Percentiles rank a stretch among this genome's conserved stretches.
phyloP scores from a whole-genome alignment of 2,329 filamentous ascomycete species.

The Nigrograna mackinnonii region DNA sequence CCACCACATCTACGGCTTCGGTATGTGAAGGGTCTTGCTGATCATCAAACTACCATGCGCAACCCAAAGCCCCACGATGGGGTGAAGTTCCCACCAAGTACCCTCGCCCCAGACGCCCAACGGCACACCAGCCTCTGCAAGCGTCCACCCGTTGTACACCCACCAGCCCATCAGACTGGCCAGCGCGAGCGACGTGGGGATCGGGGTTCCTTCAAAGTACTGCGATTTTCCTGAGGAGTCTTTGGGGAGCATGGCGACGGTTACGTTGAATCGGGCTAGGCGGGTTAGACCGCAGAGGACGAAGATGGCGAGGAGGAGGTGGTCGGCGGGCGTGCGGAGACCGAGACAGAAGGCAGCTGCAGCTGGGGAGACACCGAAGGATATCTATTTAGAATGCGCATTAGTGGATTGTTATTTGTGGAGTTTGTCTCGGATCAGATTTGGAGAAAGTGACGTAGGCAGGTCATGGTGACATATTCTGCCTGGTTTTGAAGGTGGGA shows the following conservation, averaged over 20 bases:
- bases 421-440: too few species aligned
- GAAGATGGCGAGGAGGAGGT: constrained; percentile 81
- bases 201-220: constrained; percentile 97
- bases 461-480: not conserved
- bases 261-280: constrained; percentile 97
- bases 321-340: constrained; percentile 81
- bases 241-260: constrained; percentile 85
- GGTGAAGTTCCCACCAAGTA: constrained; percentile 79
- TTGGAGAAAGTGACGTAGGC: too few species aligned
- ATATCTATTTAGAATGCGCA: constrained; percentile 66
- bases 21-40: constrained; percentile 91
- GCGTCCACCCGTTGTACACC: constrained; percentile 78
- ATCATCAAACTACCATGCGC: constrained; percentile 94
- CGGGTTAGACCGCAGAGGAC: constrained; percentile 93
- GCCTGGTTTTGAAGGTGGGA: not conserved
- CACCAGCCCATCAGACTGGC: constrained; percentile 88
- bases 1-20: constrained; percentile 72
- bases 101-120: constrained; percentile 71
- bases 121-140: constrained; percentile 79
- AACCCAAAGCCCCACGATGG: constrained; percentile 77
- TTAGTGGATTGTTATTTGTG: not conserved
- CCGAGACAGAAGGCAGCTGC: constrained; percentile 87
- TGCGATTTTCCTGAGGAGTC: constrained; percentile 87
- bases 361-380: constrained; percentile 90
- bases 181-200: constrained; percentile 84